phyloP scores from a whole-genome alignment of 352 stramenopile species.

The Elongisporangium undulatum region DNA sequence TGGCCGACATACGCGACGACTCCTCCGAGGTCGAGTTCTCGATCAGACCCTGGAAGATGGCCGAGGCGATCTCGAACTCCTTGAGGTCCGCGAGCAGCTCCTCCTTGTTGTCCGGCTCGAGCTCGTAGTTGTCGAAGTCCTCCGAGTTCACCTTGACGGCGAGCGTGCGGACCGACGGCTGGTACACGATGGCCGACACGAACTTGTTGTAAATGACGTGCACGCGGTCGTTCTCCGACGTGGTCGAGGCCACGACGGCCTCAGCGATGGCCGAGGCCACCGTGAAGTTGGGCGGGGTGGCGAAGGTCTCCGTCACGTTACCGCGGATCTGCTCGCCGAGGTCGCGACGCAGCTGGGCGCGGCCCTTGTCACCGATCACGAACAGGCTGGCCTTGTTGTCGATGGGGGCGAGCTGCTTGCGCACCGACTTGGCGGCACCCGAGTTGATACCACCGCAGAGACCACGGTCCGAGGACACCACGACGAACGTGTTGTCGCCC shows the following conservation, averaged over 20 bases:
- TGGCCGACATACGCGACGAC: constrained; percentile 98
- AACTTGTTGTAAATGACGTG: constrained; percentile 98
- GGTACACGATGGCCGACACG: constrained; percentile 95
- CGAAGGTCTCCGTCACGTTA: constrained; percentile 82
- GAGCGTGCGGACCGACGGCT: constrained; percentile 87
- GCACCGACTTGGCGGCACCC: constrained; percentile 90
- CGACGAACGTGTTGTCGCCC: constrained; percentile 90
- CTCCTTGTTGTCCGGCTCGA: constrained; percentile 97
- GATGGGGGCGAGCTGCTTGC: constrained; percentile 74
- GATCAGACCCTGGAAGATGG: constrained; percentile 96
- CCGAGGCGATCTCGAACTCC: constrained; percentile 89
- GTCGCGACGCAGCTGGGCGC: constrained; percentile 89
- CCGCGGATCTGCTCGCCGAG: constrained; percentile 57
- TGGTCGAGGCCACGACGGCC: constrained; percentile 62
- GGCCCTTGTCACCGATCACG: constrained; percentile 96
- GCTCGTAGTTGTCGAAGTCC: constrained; percentile 92
- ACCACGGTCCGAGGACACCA: constrained; percentile 97
- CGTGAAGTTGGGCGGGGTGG: constrained; percentile 87
- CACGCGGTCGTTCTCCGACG: constrained; percentile 90
- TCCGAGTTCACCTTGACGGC: constrained; percentile 56
- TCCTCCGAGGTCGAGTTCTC: constrained; percentile 98
- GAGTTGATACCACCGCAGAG: constrained; percentile 99
- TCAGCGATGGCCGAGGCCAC: constrained; percentile 91
- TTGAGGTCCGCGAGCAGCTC: constrained; percentile 96
- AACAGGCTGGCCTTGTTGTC: constrained; percentile 86